Evolutionary conservation across 169 alveolate species (phyloP).

Genomic region (Miamiensis avidus): DNA sequence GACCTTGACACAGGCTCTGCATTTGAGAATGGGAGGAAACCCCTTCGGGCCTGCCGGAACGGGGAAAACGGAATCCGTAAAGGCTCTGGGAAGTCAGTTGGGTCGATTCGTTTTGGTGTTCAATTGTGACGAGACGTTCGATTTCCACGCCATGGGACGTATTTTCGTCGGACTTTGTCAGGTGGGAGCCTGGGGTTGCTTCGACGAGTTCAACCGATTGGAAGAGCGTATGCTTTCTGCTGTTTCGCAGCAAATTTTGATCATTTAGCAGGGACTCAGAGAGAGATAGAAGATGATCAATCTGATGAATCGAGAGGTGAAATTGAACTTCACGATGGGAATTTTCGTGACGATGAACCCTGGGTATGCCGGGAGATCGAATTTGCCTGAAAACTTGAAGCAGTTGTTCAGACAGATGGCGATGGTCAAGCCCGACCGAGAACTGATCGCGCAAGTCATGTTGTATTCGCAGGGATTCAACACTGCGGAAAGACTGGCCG

Average conservation of each 20-base stretch:
- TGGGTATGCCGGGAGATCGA: constrained; percentile 98
- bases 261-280: constrained; percentile 92
- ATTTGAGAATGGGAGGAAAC: constrained; percentile 96
- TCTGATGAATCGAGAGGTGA: constrained; percentile 87
- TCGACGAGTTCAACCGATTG: constrained; percentile 98
- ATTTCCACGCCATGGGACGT: constrained; percentile 97
- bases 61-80: constrained; percentile 99
- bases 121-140: constrained; percentile 98
- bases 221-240: constrained; percentile 97
- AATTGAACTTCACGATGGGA: constrained; percentile 93
- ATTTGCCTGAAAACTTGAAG: constrained; percentile 96
- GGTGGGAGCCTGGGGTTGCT: constrained; percentile 99
- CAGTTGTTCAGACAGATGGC: constrained; percentile 93
- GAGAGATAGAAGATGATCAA: constrained; percentile 85
- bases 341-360: constrained; percentile 99
- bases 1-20: constrained; percentile 96
- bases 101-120: constrained; percentile 97
- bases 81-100: constrained; percentile 95
- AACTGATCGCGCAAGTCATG: constrained; percentile 91
- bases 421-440: constrained; percentile 89
- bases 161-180: constrained; percentile 94
- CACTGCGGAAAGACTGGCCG: constrained; percentile 93
- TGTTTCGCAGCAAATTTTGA: constrained; percentile 93
- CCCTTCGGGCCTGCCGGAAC: constrained; percentile 99
- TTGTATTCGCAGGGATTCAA: constrained; percentile 96